Conservation (phyloP, 2,329 filamentous ascomycete genomes). For the Endoconidiophora laricicola region DNA sequence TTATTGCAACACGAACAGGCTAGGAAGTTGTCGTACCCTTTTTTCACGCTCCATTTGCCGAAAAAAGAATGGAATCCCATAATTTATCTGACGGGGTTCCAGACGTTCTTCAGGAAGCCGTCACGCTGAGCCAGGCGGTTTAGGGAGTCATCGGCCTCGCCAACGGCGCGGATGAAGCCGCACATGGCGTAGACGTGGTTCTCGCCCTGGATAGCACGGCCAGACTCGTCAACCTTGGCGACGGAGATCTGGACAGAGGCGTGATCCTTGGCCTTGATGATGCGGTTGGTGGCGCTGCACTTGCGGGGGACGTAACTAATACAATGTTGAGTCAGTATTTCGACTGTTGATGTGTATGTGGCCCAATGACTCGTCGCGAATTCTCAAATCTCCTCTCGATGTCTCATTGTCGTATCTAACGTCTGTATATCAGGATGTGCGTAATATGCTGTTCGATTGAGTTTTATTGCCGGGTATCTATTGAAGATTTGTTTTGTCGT, state of each 20-base stretch:
- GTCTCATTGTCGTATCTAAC: too few relatives aligned
- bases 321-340: constrained; percentile 6
- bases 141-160: constrained; percentile 90
- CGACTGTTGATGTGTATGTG: not conserved
- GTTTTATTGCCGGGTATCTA: too few relatives aligned
- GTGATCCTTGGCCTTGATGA: constrained; percentile 99
- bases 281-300: constrained; percentile 97
- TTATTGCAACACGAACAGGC: not conserved
- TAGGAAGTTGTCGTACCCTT: constrained; percentile 6
- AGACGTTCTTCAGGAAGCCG: constrained; percentile 92
- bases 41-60: constrained; percentile 12
- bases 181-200: constrained; percentile 95
- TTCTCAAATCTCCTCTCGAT: too few relatives aligned
- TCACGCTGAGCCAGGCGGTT: constrained; percentile 94
- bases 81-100: constrained; percentile 56
- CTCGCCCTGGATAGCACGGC: constrained; percentile 81
- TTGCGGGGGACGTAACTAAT: constrained; percentile 91
- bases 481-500: too few relatives aligned
- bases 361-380: not conserved
- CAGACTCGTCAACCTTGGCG: constrained; percentile 98
- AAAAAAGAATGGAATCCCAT: constrained; percentile 6
- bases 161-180: constrained; percentile 94
- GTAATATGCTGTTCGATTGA: too few relatives aligned
- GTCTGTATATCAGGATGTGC: too few relatives aligned
- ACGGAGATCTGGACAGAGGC: constrained; percentile 93